phyloP scores from a whole-genome alignment of 176 grass and related monocot genomes.

The Melocanna baccifera region DNA sequence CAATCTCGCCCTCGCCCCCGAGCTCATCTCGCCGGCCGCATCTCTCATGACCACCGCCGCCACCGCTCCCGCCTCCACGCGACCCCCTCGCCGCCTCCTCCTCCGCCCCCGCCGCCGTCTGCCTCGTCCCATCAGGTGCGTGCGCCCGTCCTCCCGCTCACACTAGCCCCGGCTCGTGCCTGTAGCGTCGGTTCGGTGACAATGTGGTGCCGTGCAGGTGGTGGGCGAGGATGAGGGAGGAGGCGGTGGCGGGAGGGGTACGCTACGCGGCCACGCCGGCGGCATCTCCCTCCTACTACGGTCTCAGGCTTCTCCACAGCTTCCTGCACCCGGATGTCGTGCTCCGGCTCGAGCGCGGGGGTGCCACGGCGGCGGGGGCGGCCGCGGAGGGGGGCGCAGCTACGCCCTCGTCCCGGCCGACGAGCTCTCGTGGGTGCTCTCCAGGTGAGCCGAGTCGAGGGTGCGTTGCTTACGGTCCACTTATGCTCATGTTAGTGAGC shows the following conservation, averaged over 20 bases:
- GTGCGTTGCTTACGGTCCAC: neutral
- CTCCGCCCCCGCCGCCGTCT: conserved; percentile 37
- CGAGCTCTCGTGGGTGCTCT: conserved; percentile 47
- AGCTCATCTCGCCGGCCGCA: conserved; percentile 16
- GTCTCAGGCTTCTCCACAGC: conserved; percentile 69
- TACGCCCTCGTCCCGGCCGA: conserved; percentile 64
- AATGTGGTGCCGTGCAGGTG: conserved; percentile 43
- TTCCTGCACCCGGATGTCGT: conserved; percentile 71
- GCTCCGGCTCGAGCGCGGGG: conserved; percentile 58
- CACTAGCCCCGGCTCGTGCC: neutral
- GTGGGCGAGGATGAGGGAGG: conserved; percentile 61
- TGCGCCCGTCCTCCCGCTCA: neutral
- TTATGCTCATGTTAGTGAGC: neutral
- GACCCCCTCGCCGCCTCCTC: conserved; percentile 8
- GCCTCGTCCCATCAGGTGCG: conserved; percentile 68
- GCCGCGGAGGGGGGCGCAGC: conserved; percentile 17
- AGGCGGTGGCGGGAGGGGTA: conserved; percentile 46
- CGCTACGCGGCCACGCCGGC: conserved; percentile 51
- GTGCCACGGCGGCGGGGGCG: neutral
- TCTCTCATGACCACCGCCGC: conserved; percentile 41
- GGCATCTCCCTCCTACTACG: conserved; percentile 56
- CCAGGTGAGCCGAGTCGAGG: conserved; percentile 29
- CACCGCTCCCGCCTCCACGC: conserved; percentile 39
- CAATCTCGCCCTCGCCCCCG: neutral
- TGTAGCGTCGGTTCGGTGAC: neutral